Percentiles rank a stretch among this genome's conserved stretches.
phyloP scores from a whole-genome alignment of 2,329 filamentous ascomycete genomes.

The Ascochyta koolunga region DNA sequence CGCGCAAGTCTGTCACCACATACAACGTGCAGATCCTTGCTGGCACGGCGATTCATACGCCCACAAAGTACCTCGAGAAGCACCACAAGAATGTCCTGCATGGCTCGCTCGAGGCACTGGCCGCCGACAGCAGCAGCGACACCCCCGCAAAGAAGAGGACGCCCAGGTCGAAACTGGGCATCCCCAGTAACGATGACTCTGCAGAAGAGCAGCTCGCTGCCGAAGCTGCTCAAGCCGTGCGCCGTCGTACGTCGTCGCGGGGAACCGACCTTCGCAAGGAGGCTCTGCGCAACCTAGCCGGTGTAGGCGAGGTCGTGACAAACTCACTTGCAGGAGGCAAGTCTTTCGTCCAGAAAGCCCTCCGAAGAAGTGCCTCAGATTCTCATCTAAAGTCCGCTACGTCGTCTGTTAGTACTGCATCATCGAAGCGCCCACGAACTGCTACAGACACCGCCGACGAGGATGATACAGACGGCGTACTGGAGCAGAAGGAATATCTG shows the following conservation, averaged over 20 bases:
- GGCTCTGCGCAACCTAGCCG: conserved; percentile 38
- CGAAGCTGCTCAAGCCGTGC: conserved; percentile 42
- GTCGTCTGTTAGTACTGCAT: conserved; percentile 15
- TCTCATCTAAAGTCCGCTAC: conserved; percentile 28
- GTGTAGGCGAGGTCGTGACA: conserved; percentile 35
- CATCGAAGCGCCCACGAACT: conserved; percentile 34
- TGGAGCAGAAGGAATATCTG: conserved; percentile 25
- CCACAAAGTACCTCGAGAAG: conserved; percentile 50
- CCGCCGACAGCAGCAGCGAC: conserved; percentile 15
- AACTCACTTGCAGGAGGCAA: conserved; percentile 47
- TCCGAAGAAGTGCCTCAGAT: conserved; percentile 38
- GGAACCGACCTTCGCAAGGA: conserved; percentile 43
- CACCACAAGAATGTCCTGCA: conserved; percentile 47
- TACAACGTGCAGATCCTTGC: conserved; percentile 71
- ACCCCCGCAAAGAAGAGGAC: conserved; percentile 30
- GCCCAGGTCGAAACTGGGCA: conserved; percentile 17
- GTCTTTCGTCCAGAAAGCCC: conserved; percentile 36
- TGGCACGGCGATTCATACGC: conserved; percentile 66
- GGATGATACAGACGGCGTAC: conserved; percentile 20
- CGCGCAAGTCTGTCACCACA: conserved; percentile 63
- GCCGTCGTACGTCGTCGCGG: conserved; percentile 41
- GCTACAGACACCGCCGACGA: conserved; percentile 23
- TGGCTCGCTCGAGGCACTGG: conserved; percentile 30
- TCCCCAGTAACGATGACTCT: conserved; percentile 28
- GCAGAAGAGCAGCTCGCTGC: conserved; percentile 40